Percentiles rank a stretch among this genome's conserved stretches.
phyloP scores from a whole-genome alignment of 2,329 filamentous ascomycete genomes.

The Penicillium frequentans region DNA sequence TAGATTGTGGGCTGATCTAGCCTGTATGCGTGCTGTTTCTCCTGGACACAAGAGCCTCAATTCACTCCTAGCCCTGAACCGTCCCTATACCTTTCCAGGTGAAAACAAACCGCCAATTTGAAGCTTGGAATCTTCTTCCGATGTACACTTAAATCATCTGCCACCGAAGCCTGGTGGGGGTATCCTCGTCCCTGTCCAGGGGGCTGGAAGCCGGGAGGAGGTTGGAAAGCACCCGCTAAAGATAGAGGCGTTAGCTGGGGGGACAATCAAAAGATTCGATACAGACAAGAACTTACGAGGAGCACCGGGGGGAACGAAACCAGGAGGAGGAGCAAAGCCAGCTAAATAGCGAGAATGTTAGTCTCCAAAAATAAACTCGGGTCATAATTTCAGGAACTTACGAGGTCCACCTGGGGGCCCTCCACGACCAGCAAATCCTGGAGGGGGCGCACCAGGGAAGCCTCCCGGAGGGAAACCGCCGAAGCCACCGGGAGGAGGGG shows the following conservation, averaged over 20 bases:
- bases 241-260: conserved; percentile 37
- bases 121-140: conserved; percentile 25
- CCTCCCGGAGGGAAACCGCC: conserved; percentile 53
- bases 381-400: conserved; percentile 42
- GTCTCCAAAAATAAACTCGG: not conserved
- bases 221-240: conserved; percentile 54
- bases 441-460: conserved; percentile 53
- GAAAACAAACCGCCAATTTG: conserved; percentile 22
- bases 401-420: conserved; percentile 52
- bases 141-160: conserved; percentile 32
- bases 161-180: conserved; percentile 54
- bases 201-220: conserved; percentile 73
- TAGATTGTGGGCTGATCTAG: conserved; percentile 31
- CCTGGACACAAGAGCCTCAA: conserved; percentile 14
- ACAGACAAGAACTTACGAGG: conserved; percentile 42
- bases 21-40: conserved; percentile 22
- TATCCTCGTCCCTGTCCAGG: conserved; percentile 55
- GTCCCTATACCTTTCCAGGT: conserved; percentile 13
- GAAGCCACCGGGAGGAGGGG: conserved; percentile 63
- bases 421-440: conserved; percentile 53
- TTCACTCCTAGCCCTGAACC: conserved; percentile 10
- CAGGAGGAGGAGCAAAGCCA: conserved; percentile 50
- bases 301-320: conserved; percentile 46
- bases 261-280: conserved; percentile 4
- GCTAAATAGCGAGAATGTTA: conserved; percentile 33